Base-by-base conservation (phyloP, 2,329 filamentous ascomycete genomes). In the Cordyceps javanica region DNA sequence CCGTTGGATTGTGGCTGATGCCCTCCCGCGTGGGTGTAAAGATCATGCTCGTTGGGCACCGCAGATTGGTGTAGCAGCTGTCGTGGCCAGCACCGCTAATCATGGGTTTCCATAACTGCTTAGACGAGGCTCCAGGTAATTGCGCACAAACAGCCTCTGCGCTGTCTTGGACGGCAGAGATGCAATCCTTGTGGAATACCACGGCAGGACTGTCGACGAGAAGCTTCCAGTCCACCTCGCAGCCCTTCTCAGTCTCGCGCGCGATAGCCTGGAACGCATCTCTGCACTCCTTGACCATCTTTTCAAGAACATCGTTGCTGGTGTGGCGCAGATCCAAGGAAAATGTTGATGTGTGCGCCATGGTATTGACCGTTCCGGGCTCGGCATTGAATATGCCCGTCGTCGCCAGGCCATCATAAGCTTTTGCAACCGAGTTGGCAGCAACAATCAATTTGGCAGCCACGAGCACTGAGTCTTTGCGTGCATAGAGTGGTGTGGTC, bases 361-460 rank as follows among this genome's bases (percentile, higher is more conserved):
- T 82, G 0, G 87, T 90, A 67, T 90, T 90, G 19, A 86, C 85
- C 86, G 52, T 46, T 78, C 83, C 10, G 83, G 84, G 0, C 82
- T 85, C 44, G 60, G 65, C 62, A 23, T 60, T 59, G 16, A 72
- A 10, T 19, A 69, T 64, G 13, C 70, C 70, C 0, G 68, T 69
- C 1, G 70, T 69, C n/a, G 68, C 63, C 8, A 72, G 54, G 3
- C 63, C 71, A 1, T 59, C 60, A 7, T 60, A 56, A 2, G 59
- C 48, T 39, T 65, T 65, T 6, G 69, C 70, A 4, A 69, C 60
- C 3, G 36, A 36, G 60, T 69, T 66, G n/a, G 65, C 64, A 1
- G 64, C 63, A 6, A 62, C 65, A 48, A 73, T 68, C 67, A 73
- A 71, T 49, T 67, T 67, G 8, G 70, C 66, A 0, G 69, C 67